phyloP scores from a whole-genome alignment of 768 basidiomycete genomes.

The Tephrocybe sp. region DNA sequence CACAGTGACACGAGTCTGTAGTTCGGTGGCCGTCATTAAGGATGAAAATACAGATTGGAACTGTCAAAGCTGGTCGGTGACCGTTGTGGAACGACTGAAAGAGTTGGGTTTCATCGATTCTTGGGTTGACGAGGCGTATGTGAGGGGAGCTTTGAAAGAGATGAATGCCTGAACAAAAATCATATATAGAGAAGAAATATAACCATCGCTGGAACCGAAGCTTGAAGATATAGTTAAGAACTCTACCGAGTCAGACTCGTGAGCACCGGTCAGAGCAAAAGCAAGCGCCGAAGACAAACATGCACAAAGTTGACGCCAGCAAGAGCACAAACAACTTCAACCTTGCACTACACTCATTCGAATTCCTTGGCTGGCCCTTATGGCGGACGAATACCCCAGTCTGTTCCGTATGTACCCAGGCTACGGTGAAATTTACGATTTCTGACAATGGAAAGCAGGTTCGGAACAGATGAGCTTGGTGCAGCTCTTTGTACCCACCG shows the following conservation, averaged over 20 bases:
- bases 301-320: neutral
- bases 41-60: neutral
- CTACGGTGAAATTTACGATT: too few relatives aligned
- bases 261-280: neutral
- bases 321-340: too few relatives aligned
- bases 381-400: conserved; percentile 82
- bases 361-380: conserved; percentile 28
- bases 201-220: too few relatives aligned
- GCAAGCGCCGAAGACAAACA: neutral
- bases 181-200: neutral
- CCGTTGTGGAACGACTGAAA: neutral
- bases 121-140: neutral
- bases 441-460: conserved; percentile 43
- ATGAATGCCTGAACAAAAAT: neutral
- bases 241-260: neutral
- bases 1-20: neutral
- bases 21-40: neutral
- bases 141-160: conserved; percentile 5
- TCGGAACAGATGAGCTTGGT: conserved; percentile 98
- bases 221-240: neutral
- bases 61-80: neutral
- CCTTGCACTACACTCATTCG: too few relatives aligned
- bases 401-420: conserved; percentile 64
- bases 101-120: neutral
- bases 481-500: conserved; percentile 94